Conservation (phyloP, 2,329 filamentous ascomycete species). For the Scedosporium minutisporum region DNA sequence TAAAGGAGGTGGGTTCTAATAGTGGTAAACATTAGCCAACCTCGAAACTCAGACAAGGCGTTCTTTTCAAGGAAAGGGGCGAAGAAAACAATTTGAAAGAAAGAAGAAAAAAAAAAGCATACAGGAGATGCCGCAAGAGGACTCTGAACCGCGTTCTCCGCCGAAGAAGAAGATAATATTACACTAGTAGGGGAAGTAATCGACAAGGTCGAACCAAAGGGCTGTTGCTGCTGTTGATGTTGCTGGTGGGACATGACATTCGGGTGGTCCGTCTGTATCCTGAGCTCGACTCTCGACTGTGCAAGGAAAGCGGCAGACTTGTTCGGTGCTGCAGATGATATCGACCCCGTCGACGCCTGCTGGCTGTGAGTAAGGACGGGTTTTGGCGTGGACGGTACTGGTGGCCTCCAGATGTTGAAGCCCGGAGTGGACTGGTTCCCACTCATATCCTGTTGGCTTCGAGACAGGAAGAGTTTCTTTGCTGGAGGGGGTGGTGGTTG, state of each 20-base stretch:
- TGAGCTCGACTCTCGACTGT: slow-evolving; percentile 9
- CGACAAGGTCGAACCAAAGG: slow-evolving; percentile 3
- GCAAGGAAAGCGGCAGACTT: slow-evolving; percentile 11
- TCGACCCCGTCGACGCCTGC: neutral
- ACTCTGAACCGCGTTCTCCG: neutral
- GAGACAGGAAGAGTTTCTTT: slow-evolving; percentile 2
- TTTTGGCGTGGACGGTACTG: slow-evolving; percentile 29
- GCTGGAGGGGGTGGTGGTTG: slow-evolving; percentile 3
- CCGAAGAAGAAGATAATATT: neutral
- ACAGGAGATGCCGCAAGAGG: neutral
- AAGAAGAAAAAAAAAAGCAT: neutral
- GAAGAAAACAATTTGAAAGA: too few relatives aligned
- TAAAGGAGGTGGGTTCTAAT: slow-evolving; percentile 6
- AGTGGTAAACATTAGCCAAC: neutral
- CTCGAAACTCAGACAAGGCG: too few relatives aligned
- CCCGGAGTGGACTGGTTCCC: slow-evolving; percentile 9
- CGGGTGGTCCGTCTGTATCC: slow-evolving; percentile 9
- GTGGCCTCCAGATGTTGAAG: slow-evolving; percentile 24
- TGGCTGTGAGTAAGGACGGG: slow-evolving; percentile 17
- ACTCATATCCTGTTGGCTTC: neutral
- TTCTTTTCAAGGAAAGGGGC: neutral
- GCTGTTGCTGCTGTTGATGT: slow-evolving; percentile 5
- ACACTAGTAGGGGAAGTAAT: slow-evolving; percentile 5
- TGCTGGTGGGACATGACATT: slow-evolving; percentile 4
- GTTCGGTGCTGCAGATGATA: neutral